phyloP scores from a whole-genome alignment of 352 stramenopile species.

The Halophytophthora batemanensis region DNA sequence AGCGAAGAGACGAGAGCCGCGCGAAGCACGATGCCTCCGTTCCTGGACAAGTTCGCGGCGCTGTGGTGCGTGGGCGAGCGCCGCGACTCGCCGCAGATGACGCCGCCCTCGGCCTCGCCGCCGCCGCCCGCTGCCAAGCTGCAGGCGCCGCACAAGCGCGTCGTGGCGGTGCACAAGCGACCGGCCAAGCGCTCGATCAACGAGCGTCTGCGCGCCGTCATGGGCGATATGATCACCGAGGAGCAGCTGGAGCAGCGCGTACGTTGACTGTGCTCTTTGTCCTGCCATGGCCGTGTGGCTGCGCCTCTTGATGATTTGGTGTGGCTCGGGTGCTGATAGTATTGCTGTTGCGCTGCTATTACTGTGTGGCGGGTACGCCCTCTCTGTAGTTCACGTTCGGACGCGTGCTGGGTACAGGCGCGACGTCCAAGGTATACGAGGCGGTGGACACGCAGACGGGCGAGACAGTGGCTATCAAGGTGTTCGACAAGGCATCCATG shows the following conservation, averaged over 20 bases:
- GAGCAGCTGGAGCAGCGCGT: slow-evolving; percentile 48
- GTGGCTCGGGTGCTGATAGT: neutral
- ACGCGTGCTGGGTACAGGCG: slow-evolving; percentile 57
- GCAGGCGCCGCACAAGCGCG: slow-evolving; percentile 16
- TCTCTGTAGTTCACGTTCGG: slow-evolving; percentile 54
- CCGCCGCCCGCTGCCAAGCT: slow-evolving; percentile 26
- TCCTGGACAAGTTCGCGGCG: slow-evolving; percentile 30
- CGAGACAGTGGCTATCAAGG: slow-evolving; percentile 64
- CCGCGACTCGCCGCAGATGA: slow-evolving; percentile 22
- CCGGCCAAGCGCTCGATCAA: slow-evolving; percentile 43
- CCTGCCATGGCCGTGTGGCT: neutral
- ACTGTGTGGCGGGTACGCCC: slow-evolving; percentile 16
- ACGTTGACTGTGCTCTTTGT: slow-evolving; percentile 12
- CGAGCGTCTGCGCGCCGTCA: slow-evolving; percentile 54
- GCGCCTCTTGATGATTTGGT: neutral
- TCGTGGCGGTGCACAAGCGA: slow-evolving; percentile 12
- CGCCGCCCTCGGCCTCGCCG: slow-evolving; percentile 1
- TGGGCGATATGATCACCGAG: slow-evolving; percentile 62
- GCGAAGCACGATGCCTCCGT: slow-evolving; percentile 14
- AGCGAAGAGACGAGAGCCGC: neutral
- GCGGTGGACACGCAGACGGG: slow-evolving; percentile 50
- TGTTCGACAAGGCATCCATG: slow-evolving; percentile 84
- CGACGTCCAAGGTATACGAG: slow-evolving; percentile 75
- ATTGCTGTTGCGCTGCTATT: slow-evolving; percentile 19
- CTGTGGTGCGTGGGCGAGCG: slow-evolving; percentile 48